Evolutionary conservation across 257 asterid species (phyloP).

Genomic region (Rubia yunnanensis): DNA sequence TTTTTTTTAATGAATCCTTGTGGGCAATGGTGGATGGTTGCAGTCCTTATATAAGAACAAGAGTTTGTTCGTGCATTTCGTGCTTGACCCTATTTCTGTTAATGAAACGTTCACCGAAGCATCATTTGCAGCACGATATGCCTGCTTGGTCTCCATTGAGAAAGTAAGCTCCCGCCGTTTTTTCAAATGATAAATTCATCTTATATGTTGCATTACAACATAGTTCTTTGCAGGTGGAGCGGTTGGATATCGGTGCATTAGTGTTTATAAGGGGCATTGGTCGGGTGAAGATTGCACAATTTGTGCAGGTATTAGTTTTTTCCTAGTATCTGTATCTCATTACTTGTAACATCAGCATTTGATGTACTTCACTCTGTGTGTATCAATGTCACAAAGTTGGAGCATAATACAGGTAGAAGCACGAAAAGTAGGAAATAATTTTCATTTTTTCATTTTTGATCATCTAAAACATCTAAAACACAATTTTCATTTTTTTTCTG

Average conservation of each 20-base stretch:
- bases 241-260: constrained; percentile 58
- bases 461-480: not conserved
- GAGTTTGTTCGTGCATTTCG: constrained; percentile 60
- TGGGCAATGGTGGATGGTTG: constrained; percentile 5
- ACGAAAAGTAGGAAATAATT: not conserved
- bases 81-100: constrained; percentile 56
- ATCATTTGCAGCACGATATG: constrained; percentile 62
- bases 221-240: constrained; percentile 45
- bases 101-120: constrained; percentile 43
- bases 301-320: constrained; percentile 41
- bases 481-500: not conserved
- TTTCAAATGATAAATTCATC: not conserved
- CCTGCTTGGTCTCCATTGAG: constrained; percentile 65
- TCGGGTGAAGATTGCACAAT: constrained; percentile 49
- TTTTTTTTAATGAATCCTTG: not conserved
- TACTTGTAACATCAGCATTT: not conserved
- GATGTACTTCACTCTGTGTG: not conserved
- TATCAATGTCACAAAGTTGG: not conserved
- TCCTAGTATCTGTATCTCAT: not conserved
- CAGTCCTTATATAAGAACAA: constrained; percentile 54
- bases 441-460: too few relatives aligned
- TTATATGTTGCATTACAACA: not conserved
- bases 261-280: constrained; percentile 69
- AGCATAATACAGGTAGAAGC: not conserved
- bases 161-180: constrained; percentile 36